These are phyloP conservation scores for Aquanectria penicillioides DNA, from an alignment of 2,329 filamentous ascomycete species.

Conservation along the genomic window DNA sequence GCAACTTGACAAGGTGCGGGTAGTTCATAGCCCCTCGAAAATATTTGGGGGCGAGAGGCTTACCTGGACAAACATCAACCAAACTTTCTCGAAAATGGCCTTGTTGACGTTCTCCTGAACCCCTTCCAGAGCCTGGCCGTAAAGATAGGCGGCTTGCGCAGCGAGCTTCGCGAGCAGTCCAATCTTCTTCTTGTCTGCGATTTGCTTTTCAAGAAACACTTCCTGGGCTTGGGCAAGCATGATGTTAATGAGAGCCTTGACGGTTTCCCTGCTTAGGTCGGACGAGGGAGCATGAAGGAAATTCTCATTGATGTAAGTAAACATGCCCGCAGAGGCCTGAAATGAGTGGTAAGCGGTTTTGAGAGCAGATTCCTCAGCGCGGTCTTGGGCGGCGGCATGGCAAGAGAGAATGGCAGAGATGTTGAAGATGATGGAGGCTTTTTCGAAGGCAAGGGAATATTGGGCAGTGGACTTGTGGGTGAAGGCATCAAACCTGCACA, in stretches of 20 bases:
- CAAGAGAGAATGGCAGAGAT: conserved; percentile 97
- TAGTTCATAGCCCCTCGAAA: background rate
- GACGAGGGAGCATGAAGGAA: conserved; percentile 96
- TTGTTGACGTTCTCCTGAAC: conserved; percentile 92
- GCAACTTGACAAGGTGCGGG: background rate
- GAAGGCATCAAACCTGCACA: conserved; percentile 97
- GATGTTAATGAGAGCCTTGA: conserved; percentile 91
- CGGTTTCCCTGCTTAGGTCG: conserved; percentile 94
- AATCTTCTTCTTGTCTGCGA: conserved; percentile 91
- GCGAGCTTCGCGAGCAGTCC: conserved; percentile 92
- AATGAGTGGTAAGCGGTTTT: conserved; percentile 99
- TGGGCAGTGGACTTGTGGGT: conserved; percentile 97
- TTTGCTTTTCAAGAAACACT: conserved; percentile 96
- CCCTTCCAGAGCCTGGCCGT: conserved; percentile 87
- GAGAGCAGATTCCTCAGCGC: conserved; percentile 89
- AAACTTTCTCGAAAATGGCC: conserved; percentile 93
- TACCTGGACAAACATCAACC: conserved; percentile 85
- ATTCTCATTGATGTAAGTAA: conserved; percentile 99
- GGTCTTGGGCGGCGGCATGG: conserved; percentile 91
- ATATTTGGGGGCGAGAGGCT: conserved; percentile 32
- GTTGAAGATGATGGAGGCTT: conserved; percentile 99
- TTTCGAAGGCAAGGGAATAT: conserved; percentile 96
- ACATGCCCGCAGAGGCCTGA: conserved; percentile 98
- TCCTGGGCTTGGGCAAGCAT: conserved; percentile 97
- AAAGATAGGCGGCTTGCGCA: conserved; percentile 89